Evolutionary conservation across 176 grass and related monocot species (phyloP), one percentile per base, ranked within the genome.

Genomic region (Miscanthus lutarioriparius): DNA sequence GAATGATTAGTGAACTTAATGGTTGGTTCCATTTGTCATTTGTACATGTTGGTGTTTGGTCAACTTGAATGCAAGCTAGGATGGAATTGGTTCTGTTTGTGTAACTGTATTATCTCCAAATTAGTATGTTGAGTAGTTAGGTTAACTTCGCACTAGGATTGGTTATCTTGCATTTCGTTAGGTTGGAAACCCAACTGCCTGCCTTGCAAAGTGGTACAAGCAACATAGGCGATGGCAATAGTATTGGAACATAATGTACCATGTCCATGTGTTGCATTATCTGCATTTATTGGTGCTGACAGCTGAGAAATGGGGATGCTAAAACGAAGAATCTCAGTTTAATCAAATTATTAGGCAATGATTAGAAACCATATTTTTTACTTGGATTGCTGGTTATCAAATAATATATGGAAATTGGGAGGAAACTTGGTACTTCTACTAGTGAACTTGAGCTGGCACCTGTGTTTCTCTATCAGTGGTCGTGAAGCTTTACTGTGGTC

Each of bases 351-450:
- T 48, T 61, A 58, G 23, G 1, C 23, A 28, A 8, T 22, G n/a
- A 43, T 17, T 8, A 20, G 14, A 56, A 43, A 45, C 59, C 10
- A 72, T 27, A 58, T 0, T 72, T 73, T 40, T 49, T 2, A 63
- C 44, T 74, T 74, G 38, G 58, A 48, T 80, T 80, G 33, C 25
- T 74, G 4, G n/a, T 16, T 65, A 39, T 64, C 30, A 66, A 47
- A 2, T 17, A 45, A 45, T 23, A 41, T 47, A 5, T 72, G 39
- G 37, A 23, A 27, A 8, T 14, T 45, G 35, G 37, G 37, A 47
- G 70, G 22, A 10, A 10, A 40, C 22, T 25, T 43, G 32, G 68
- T 25, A 71, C 22, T 15, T 44, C n/a, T 27, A n/a, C n/a, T n/a
- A 72, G 9, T 44, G 36, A 8, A 69, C 22, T 25, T 43, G 10